phyloP scores from a whole-genome alignment of 208 protist genomes.

The Porcisia hertigi region DNA sequence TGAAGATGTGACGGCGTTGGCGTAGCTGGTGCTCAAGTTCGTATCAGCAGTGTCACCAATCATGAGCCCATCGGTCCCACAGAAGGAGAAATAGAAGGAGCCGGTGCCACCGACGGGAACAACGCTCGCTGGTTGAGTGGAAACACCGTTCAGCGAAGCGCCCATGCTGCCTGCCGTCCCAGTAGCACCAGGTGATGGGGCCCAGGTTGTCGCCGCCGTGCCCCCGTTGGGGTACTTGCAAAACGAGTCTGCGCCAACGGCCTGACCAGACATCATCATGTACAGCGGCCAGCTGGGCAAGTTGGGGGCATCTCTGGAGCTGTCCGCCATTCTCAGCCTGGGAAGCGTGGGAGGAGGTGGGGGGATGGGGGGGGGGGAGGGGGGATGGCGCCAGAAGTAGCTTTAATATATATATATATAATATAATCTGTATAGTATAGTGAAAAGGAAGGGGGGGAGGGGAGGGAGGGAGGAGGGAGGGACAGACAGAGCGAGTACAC shows the following conservation, averaged over 20 bases:
- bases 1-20: not conserved
- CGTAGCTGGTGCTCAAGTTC: conserved; percentile 6
- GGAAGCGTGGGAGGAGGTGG: not conserved
- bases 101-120: conserved; percentile 2
- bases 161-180: not conserved
- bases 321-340: not conserved
- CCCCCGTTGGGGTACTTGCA: conserved; percentile 5
- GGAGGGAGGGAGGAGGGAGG: not conserved
- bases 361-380: not conserved
- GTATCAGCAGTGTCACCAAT: conserved; percentile 3
- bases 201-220: not conserved
- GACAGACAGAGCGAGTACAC: not conserved
- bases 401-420: no score
- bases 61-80: conserved; percentile 16
- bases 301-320: not conserved
- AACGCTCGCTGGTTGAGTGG: not conserved
- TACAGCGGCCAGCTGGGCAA: conserved; percentile 4
- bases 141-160: not conserved
- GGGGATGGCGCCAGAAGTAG: no score
- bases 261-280: not conserved
- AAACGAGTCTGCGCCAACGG: conserved; percentile 7
- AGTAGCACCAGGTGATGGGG: not conserved
- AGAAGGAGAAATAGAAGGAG: conserved; percentile 23
- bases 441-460: not conserved
- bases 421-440: not conserved